Evolutionary conservation across 331 rosid species (phyloP).

Genomic region (Malus hybrid): DNA sequence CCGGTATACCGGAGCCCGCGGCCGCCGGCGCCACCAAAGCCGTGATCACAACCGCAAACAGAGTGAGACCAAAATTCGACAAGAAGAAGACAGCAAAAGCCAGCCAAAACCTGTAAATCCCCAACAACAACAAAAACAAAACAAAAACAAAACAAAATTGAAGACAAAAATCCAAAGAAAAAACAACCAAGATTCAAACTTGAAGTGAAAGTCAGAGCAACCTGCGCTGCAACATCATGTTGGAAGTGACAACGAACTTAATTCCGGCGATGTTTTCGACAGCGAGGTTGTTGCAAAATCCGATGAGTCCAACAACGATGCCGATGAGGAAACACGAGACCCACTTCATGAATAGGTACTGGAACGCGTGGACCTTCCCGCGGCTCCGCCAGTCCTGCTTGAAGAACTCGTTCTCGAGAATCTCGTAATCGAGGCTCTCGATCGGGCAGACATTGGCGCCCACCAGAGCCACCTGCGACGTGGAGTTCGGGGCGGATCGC

Average conservation of each 20-base stretch:
- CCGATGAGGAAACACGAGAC: conserved; percentile 60
- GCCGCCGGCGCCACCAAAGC: conserved; percentile 78
- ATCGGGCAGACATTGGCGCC: conserved; percentile 88
- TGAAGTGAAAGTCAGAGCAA: conserved; percentile 1
- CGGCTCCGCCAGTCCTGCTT: conserved; percentile 94
- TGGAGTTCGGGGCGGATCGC: conserved; percentile 40
- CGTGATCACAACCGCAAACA: conserved; percentile 63
- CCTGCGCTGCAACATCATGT: conserved; percentile 79
- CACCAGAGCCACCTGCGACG: conserved; percentile 88
- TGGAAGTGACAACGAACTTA: conserved; percentile 82
- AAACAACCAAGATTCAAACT: not conserved
- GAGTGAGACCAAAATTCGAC: conserved; percentile 67
- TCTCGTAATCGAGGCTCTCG: conserved; percentile 96
- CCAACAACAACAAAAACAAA: not conserved
- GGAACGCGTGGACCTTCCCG: conserved; percentile 39
- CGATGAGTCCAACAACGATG: conserved; percentile 54
- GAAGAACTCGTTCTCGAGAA: conserved; percentile 74
- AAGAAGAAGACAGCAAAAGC: conserved; percentile 59
- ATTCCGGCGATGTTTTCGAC: conserved; percentile 91
- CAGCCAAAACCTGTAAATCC: conserved; percentile 48
- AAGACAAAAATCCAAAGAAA: not conserved
- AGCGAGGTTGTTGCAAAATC: conserved; percentile 75
- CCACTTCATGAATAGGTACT: conserved; percentile 75
- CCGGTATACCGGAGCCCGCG: conserved; percentile 90
- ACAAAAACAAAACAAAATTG: not conserved